phyloP scores from a whole-genome alignment of 1,284 basidiomycete genomes.

The Tilletia indica region DNA sequence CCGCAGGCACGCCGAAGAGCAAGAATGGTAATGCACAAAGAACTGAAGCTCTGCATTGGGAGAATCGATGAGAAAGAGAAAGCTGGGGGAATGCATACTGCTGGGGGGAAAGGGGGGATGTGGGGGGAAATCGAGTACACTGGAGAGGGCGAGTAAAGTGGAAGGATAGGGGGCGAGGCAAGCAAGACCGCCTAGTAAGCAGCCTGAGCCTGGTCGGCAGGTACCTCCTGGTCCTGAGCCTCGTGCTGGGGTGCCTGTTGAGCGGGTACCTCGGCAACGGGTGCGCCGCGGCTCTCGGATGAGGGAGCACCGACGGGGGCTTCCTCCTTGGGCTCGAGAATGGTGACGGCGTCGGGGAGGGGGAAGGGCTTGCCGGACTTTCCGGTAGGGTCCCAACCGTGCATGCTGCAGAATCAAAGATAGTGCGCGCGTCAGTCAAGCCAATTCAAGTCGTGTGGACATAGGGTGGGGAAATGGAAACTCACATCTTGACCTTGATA shows the following conservation, averaged over 20 bases:
- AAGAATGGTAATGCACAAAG: background rate
- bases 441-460: background rate
- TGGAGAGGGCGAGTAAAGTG: slow-evolving; percentile 22
- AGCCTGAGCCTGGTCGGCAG: slow-evolving; percentile 26
- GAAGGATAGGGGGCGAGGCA: slow-evolving; percentile 33
- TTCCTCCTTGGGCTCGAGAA: slow-evolving; percentile 75
- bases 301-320: slow-evolving; percentile 57
- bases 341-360: slow-evolving; percentile 90
- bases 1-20: too few species aligned
- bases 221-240: background rate
- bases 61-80: background rate
- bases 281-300: slow-evolving; percentile 41
- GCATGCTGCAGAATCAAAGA: slow-evolving; percentile 69
- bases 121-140: too few species aligned
- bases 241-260: slow-evolving; percentile 17
- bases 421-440: background rate
- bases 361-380: slow-evolving; percentile 81
- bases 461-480: background rate
- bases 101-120: background rate
- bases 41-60: background rate
- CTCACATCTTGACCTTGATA: slow-evolving; percentile 94
- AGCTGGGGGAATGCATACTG: background rate
- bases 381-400: slow-evolving; percentile 85
- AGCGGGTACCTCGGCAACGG: slow-evolving; percentile 21
- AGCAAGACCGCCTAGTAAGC: slow-evolving; percentile 36